Evolutionary conservation across 2,329 filamentous ascomycete species (phyloP).

Genomic region (Fonsecaea pedrosoi): DNA sequence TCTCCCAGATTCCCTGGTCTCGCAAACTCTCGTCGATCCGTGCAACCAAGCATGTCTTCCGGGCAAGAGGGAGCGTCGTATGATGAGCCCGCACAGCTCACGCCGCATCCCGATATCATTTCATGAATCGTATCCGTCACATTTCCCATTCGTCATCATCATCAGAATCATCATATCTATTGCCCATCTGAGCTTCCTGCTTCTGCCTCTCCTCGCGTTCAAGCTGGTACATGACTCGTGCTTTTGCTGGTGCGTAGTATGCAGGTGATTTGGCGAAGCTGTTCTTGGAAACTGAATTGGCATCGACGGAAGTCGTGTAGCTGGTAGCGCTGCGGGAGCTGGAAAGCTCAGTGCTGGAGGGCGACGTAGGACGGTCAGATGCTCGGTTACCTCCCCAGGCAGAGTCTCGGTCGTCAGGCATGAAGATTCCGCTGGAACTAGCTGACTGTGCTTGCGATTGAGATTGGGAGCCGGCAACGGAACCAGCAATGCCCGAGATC

Average conservation of each 20-base stretch:
- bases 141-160: slow-evolving; percentile 23
- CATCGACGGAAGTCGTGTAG: slow-evolving; percentile 1
- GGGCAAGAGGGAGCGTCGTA: neutral
- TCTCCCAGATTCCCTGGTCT: neutral
- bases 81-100: neutral
- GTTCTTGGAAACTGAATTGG: neutral
- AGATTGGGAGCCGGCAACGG: neutral
- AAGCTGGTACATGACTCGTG: slow-evolving; percentile 21
- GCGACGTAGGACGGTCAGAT: slow-evolving; percentile 10
- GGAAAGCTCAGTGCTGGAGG: slow-evolving; percentile 9
- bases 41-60: neutral
- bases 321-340: slow-evolving; percentile 5
- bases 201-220: slow-evolving; percentile 22
- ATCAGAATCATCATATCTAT: slow-evolving; percentile 17
- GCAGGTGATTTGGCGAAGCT: slow-evolving; percentile 21
- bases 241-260: slow-evolving; percentile 19
- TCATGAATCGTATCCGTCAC: neutral
- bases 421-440: slow-evolving; percentile 12
- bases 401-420: slow-evolving; percentile 9
- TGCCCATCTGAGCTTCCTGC: slow-evolving; percentile 22
- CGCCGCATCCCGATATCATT: neutral
- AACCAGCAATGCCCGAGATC: slow-evolving; percentile 21
- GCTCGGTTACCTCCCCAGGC: slow-evolving; percentile 18
- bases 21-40: neutral
- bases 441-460: slow-evolving; percentile 9